Percentiles rank a stretch among this genome's conserved stretches.
Conservation (phyloP, 192 early-diverging fungal species). For the Chytriomyces sp. region DNA sequence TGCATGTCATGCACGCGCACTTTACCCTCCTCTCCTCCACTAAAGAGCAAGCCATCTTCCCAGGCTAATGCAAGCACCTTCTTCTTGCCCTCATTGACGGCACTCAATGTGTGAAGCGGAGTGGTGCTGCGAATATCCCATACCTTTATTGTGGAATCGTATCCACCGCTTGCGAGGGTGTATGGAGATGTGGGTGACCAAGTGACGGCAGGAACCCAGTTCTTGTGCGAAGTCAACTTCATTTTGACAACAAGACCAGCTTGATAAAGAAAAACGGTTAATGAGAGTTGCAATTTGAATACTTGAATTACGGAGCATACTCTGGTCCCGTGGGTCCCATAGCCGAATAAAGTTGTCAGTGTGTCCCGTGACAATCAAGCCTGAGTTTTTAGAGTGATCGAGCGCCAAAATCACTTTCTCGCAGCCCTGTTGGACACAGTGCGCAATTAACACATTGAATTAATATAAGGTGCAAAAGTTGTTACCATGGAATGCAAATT, state of each 20-base stretch:
- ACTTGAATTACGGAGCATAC: too few relatives aligned
- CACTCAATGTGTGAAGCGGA: constrained; percentile 76
- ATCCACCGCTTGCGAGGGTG: constrained; percentile 81
- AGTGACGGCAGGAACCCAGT: constrained; percentile 82
- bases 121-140: constrained; percentile 94
- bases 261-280: too few relatives aligned
- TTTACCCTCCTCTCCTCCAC: constrained; percentile 78
- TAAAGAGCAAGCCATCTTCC: constrained; percentile 64
- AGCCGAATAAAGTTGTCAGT: constrained; percentile 80
- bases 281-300: too few relatives aligned
- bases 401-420: constrained; percentile 82
- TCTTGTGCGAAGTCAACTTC: constrained; percentile 75
- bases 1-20: constrained; percentile 58
- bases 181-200: constrained; percentile 81
- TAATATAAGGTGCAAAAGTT: constrained; percentile 1
- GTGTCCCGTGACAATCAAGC: constrained; percentile 87
- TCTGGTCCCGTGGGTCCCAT: constrained; percentile 87
- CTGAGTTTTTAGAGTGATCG: constrained; percentile 70
- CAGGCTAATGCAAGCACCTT: constrained; percentile 81
- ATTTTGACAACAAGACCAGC: constrained; percentile 86
- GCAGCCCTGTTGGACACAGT: constrained; percentile 67
- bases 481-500: constrained; percentile 78
- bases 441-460: not conserved
- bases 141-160: constrained; percentile 85
- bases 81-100: constrained; percentile 36